Evolutionary conservation across 345 rosid species (phyloP).

Genomic region (Populus euphratica): DNA sequence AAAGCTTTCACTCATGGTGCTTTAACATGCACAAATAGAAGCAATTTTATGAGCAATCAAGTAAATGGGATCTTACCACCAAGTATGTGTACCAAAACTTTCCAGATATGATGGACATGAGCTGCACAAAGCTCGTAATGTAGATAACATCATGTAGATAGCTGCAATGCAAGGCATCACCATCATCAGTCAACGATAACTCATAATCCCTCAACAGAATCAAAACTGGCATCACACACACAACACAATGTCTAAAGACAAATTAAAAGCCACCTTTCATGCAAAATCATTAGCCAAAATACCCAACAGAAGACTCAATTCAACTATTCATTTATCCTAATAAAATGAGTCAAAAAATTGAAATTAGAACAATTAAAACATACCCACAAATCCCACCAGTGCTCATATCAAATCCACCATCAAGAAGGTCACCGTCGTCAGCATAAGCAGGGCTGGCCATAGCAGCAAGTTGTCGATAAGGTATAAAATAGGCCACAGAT

Average conservation of each 20-base stretch:
- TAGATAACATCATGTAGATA: slow-evolving; percentile 77
- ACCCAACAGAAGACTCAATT: no score
- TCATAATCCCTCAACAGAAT: background rate
- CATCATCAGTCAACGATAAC: background rate
- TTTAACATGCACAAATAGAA: background rate
- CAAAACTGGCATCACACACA: no score
- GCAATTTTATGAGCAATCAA: background rate
- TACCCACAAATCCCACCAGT: slow-evolving; percentile 94
- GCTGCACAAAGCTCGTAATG: slow-evolving; percentile 82
- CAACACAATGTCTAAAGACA: no score
- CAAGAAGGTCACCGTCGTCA: slow-evolving; percentile 76
- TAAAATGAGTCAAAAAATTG: no score
- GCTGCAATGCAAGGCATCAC: slow-evolving; percentile 34
- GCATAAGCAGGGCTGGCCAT: slow-evolving; percentile 74
- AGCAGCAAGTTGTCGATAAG: slow-evolving; percentile 64
- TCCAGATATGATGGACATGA: slow-evolving; percentile 69
- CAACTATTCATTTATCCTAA: no score
- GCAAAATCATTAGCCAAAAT: no score
- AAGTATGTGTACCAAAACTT: slow-evolving; percentile 83
- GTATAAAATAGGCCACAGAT: slow-evolving; percentile 54
- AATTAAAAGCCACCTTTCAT: no score
- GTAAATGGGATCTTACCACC: slow-evolving; percentile 50
- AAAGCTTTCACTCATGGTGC: background rate
- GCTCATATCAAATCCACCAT: slow-evolving; percentile 82
- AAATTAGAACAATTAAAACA: slow-evolving; percentile 10